Evolutionary conservation across 1,139 yeast species (phyloP).

Genomic region (Magnusiomyces tetraspermus): DNA sequence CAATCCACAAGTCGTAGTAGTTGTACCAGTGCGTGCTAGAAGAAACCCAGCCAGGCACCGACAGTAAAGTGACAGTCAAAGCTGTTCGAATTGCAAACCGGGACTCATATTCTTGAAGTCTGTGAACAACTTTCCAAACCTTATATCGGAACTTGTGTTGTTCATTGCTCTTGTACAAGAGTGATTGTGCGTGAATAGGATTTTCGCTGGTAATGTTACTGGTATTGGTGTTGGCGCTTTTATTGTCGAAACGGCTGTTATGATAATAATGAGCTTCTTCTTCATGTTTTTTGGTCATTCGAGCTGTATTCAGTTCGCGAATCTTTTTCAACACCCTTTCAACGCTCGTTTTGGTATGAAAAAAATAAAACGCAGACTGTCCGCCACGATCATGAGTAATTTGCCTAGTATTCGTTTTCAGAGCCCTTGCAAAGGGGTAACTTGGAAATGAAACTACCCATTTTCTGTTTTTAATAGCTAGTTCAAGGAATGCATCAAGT

Average conservation of each 20-base stretch:
- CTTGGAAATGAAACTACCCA: conserved; percentile 33
- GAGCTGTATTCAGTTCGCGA: conserved; percentile 36
- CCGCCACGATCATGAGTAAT: conserved; percentile 43
- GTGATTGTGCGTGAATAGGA: neutral
- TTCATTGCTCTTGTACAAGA: neutral
- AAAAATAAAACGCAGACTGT: conserved; percentile 36
- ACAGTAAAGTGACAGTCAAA: conserved; percentile 32
- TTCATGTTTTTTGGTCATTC: neutral
- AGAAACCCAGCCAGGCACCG: conserved; percentile 39
- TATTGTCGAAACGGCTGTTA: neutral
- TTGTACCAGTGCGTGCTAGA: conserved; percentile 37
- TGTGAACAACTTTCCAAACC: conserved; percentile 33
- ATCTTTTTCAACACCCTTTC: conserved; percentile 41
- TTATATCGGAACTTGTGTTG: conserved; percentile 16
- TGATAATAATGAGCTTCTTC: neutral
- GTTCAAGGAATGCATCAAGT: conserved; percentile 13
- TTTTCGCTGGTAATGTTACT: neutral
- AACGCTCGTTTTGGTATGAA: conserved; percentile 38
- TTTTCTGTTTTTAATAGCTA: conserved; percentile 17
- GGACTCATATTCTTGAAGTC: conserved; percentile 34
- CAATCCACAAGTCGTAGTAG: conserved; percentile 38
- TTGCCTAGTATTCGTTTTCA: conserved; percentile 36
- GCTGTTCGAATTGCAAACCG: conserved; percentile 38
- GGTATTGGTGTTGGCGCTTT: neutral
- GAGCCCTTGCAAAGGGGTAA: conserved; percentile 36